Evolutionary conservation across 2,329 filamentous ascomycete species (phyloP), one percentile per base, ranked within the genome.

Genomic region (Macrophomina phaseolina): DNA sequence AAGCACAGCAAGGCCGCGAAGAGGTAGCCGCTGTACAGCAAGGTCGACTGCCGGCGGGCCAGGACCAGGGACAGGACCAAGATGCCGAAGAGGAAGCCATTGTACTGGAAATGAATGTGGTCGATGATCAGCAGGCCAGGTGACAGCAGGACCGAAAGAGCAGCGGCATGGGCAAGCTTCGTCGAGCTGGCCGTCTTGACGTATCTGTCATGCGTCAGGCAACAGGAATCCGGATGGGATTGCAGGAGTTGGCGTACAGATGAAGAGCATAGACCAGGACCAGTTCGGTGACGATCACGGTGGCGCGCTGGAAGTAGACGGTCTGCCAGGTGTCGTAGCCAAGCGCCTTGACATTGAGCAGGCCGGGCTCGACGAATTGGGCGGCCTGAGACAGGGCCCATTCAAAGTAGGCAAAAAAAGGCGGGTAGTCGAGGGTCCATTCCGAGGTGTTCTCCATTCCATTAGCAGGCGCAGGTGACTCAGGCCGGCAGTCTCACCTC

Each of bases 361-460:
- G 95, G 67, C 85, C 87, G 30, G 91, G 88, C 76, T 99, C 94
- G 69, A 88, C 85, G 76, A 91, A 87, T 70, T 84, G 87, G 32
- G 94, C 95, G 67, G 89, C 83, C 73, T 95, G 91, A 55, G 94
- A 95, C 73, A 99, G 85, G 52, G 89, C 77, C 93, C 93, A 98
- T 84, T 99, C 95, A 81, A 98, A 97, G 77, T 91, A 94, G 72
- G 95, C 95, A 76, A 99, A 99, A 81, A 98, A 97, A 7, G 95
- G 95, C 38, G 95, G 95, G 77, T 99, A 99, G 82, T 99, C 95
- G 75, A 99, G 90, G 0, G 95, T 99, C 95, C 95, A 99, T 92
- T 98, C 93, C 67, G 95, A 99, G 1, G 94, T 97, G 81, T 94
- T 91, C 84, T 90, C 1, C 34, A 42, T 8, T 48, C 69, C 55